Base-by-base conservation (phyloP, 345 rosid genomes). In the Murraya koenigii region DNA sequence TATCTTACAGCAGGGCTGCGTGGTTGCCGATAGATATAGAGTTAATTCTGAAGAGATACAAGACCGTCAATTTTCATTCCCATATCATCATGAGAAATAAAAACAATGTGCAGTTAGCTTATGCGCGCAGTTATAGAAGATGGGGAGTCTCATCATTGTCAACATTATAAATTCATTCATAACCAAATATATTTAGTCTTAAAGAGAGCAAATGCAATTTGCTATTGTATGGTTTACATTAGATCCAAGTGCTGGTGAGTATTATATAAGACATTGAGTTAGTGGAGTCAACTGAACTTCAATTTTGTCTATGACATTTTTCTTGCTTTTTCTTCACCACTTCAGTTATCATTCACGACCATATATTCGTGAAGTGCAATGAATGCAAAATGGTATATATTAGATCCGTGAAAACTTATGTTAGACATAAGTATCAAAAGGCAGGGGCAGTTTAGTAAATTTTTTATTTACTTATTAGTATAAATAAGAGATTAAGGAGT, bases 111-210 rank as follows among this genome's bases (percentile, higher is more conserved):
- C 23, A 26, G 22, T 41, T 26, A 69, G 7, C 32, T 35, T 25
- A 6, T 33, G 75, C n/a, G n/a, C n/a, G n/a, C 75, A 62, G 69
- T 80, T 61, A 75, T 52, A 22, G 71, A 74, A 69, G 30, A 63
- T 54, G 71, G 36, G 55, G 22, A 69, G 66, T 69, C 62, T 80
- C 38, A 54, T 75, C 65, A 5, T 60, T 69, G 36, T 44, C 79
- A 80, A 66, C 14, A 32, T 17, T 32, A 63, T 32, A 7, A 1
- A 66, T 35, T 35, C 23, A 60, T 52, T 74, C 70, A 68, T 52
- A 35, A 66, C 32, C 59, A 49, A 20, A 69, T 69, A 20, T 23
- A 62, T 52, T 15, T 19, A 49, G 22, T 49, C 49, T 22, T 28
- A 35, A n/a, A n/a, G 15, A 32, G 36, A 9, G 60, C 23, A 28